Base-by-base conservation (phyloP, 2,329 filamentous ascomycete genomes). In the Rhexocercosporidium sp. region DNA sequence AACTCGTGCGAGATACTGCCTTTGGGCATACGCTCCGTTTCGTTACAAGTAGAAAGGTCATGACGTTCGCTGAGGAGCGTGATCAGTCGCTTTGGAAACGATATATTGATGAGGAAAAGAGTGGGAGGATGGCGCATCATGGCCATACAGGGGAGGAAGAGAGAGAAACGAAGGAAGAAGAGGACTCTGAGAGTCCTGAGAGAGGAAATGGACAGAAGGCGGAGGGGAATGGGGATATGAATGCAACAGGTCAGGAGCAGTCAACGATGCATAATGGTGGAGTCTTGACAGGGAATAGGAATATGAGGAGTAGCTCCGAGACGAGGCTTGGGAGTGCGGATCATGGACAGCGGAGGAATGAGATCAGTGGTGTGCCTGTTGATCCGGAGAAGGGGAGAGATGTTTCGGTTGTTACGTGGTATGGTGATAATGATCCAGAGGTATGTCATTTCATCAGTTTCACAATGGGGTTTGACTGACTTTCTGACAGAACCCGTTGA, bases 331-430 rank as follows among this genome's bases (percentile, higher is more conserved):
- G 60, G 20, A 68, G 59, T 54, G 56, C 12, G 66, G 71, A 49
- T 69, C 25, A 56, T 37, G 25, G 31, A 57, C 54, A 57, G 60
- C 20, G 41, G 25, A 69, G 78, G 64, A 81, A 82, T 59, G 70
- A 80, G 31, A 75, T 78, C 3, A 83, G 79, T 53, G 81, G 81
- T 22, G 77, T 80, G 9, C 75, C 74, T 34, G 75, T 85, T 16
- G 84, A 87, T 72, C 78, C 80, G 0, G 85, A 87, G 70, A 86
- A 86, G 69, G 84, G 84, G 0, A 79, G 76, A 67, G 83, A 87
- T 73, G 73, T 80, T 8, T 76, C 82, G 63, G 75, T 88, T 6
- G 80, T 88, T 7, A 78, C 80, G 41, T 88, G 85, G 85, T 84
- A 79, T 70, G 82, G 81, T 0, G 77, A 80, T 0, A 72, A 83